phyloP scores from a whole-genome alignment of 768 basidiomycete genomes.

The Phaeotremella skinneri region DNA sequence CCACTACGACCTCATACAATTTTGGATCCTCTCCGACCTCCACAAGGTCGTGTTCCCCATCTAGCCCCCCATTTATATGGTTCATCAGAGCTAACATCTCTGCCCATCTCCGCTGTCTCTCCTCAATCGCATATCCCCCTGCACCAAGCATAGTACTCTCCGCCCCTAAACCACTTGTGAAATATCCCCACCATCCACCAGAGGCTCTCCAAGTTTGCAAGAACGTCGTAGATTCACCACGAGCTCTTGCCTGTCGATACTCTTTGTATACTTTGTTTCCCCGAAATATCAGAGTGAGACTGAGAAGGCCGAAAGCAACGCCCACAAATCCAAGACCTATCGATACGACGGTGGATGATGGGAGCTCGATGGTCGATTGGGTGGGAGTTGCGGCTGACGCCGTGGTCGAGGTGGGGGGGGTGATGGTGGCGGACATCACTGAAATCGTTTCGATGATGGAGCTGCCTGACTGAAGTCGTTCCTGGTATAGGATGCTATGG shows the following conservation, averaged over 20 bases:
- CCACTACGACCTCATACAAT: neutral
- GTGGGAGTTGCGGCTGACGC: neutral
- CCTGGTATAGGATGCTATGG: too few relatives aligned
- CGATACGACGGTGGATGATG: constrained; percentile 16
- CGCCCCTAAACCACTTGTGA: neutral
- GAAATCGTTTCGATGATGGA: too few relatives aligned
- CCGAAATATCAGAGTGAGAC: constrained; percentile 4
- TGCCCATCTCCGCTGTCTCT: neutral
- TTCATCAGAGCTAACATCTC: neutral
- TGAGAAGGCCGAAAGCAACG: constrained; percentile 3
- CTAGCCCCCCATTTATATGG: neutral
- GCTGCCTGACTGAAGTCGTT: too few relatives aligned
- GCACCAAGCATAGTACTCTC: neutral
- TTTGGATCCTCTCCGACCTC: neutral
- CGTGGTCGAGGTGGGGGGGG: neutral
- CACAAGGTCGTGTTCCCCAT: neutral
- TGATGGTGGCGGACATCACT: neutral
- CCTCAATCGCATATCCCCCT: neutral
- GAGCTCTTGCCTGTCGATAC: neutral
- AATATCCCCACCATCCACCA: constrained; percentile 6
- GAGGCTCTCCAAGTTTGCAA: neutral
- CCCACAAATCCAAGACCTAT: constrained; percentile 25
- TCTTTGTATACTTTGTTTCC: neutral
- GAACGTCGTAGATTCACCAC: neutral
- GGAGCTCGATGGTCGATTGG: constrained; percentile 11